These are phyloP conservation scores for Trichoderma koningii DNA, from an alignment of 2,329 filamentous ascomycete genomes.

Conservation along the genomic window DNA sequence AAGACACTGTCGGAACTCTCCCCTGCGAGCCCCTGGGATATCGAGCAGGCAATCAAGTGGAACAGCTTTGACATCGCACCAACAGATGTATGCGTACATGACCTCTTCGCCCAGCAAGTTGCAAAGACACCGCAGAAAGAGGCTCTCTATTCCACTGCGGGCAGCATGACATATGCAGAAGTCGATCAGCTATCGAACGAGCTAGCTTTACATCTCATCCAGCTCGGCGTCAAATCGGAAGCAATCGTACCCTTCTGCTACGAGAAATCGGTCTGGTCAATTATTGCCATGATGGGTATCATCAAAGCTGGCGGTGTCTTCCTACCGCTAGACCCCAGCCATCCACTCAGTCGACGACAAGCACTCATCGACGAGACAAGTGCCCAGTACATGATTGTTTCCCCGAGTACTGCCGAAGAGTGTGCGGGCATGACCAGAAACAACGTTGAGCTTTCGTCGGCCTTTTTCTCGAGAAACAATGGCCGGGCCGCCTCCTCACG, in stretches of 20 bases:
- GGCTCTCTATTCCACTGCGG: slow-evolving; percentile 20
- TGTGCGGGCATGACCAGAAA: slow-evolving; percentile 11
- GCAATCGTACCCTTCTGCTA: slow-evolving; percentile 28
- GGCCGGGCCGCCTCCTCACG: background rate
- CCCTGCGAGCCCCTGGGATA: slow-evolving; percentile 8
- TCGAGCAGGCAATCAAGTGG: background rate
- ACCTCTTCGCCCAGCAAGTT: background rate
- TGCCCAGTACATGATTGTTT: slow-evolving; percentile 26
- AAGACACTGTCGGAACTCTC: background rate
- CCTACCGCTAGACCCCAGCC: slow-evolving; percentile 34
- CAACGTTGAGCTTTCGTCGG: background rate
- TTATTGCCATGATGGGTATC: slow-evolving; percentile 34
- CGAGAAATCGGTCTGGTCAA: slow-evolving; percentile 31
- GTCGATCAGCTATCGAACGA: background rate
- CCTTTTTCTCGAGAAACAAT: background rate
- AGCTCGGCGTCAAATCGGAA: slow-evolving; percentile 34
- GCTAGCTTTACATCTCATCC: slow-evolving; percentile 16
- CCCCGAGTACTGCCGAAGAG: background rate
- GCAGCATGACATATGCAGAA: slow-evolving; percentile 14
- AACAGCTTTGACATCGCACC: background rate
- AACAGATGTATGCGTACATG: slow-evolving; percentile 3
- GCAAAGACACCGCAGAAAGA: slow-evolving; percentile 1
- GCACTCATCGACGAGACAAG: slow-evolving; percentile 23
- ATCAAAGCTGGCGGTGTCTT: slow-evolving; percentile 36
- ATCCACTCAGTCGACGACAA: slow-evolving; percentile 16